Evolutionary conservation across 78 protist species (phyloP).

Genomic region (Acrasis kona): DNA sequence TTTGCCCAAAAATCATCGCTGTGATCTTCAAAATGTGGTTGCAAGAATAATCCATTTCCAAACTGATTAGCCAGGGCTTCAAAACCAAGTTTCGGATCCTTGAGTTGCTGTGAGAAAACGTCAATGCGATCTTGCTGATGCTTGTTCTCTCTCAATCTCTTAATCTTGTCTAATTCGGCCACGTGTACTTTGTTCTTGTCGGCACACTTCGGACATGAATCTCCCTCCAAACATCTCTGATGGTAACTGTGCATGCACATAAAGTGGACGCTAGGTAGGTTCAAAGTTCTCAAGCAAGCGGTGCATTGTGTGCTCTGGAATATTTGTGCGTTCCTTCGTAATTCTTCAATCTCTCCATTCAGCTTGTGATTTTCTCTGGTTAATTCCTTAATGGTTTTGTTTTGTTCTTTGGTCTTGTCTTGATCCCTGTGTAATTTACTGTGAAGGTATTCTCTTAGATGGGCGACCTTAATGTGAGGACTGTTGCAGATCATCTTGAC

Average conservation of each 20-base stretch:
- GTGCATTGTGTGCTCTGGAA: slow-evolving; percentile 64
- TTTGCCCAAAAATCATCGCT: no score
- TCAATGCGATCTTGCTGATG: not conserved
- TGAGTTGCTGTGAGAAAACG: no score
- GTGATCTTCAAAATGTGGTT: no score
- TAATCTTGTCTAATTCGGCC: not conserved
- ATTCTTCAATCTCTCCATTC: slow-evolving; percentile 56
- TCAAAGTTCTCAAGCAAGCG: slow-evolving; percentile 57
- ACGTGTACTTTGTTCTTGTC: not conserved
- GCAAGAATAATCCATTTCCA: no score
- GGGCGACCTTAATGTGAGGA: not conserved
- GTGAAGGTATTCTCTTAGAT: not conserved
- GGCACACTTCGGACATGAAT: not conserved
- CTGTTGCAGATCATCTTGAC: no score
- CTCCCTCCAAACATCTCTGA: slow-evolving; percentile 54
- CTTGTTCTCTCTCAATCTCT: not conserved
- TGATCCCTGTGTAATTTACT: not conserved
- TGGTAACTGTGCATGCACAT: slow-evolving; percentile 82
- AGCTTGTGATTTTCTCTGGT: slow-evolving; percentile 53
- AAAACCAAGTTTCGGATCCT: no score
- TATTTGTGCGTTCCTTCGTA: slow-evolving; percentile 35
- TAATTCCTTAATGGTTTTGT: slow-evolving; percentile 24
- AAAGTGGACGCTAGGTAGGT: slow-evolving; percentile 84
- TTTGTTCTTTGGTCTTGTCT: not conserved
- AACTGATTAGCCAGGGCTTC: no score